Conservation (phyloP, 306 rosid species). For the Senna tora region DNA sequence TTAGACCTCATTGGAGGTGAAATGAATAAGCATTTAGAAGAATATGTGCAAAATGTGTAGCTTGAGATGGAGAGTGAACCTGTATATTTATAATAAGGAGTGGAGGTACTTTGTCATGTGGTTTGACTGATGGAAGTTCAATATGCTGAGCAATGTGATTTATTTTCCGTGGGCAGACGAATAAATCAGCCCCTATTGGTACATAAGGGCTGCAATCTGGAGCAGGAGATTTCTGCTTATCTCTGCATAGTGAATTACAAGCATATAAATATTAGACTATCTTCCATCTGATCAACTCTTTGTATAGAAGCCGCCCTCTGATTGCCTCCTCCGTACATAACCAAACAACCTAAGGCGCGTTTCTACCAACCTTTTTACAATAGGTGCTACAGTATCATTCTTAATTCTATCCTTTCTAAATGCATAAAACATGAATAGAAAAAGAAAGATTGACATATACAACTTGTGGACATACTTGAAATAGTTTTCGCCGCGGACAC, state of each 20-base stretch:
- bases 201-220: slow-evolving; percentile 58
- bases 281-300: too few relatives aligned
- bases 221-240: slow-evolving; percentile 68
- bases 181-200: slow-evolving; percentile 75
- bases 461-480: slow-evolving; percentile 56
- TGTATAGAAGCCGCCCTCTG: too few relatives aligned
- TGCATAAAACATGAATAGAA: not conserved
- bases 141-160: slow-evolving; percentile 73
- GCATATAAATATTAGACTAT: slow-evolving; percentile 18
- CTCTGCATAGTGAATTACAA: slow-evolving; percentile 46
- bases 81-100: slow-evolving; percentile 75
- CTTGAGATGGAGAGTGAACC: slow-evolving; percentile 41
- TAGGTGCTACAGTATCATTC: too few relatives aligned
- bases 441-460: not conserved
- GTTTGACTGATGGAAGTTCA: slow-evolving; percentile 65
- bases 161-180: slow-evolving; percentile 58
- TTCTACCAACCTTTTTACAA: too few relatives aligned
- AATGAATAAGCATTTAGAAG: not conserved
- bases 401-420: too few relatives aligned
- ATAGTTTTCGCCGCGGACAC: slow-evolving; percentile 67
- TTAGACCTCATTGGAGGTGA: not conserved
- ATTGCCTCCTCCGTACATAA: too few relatives aligned
- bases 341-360: too few relatives aligned
- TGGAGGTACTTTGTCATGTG: slow-evolving; percentile 63
- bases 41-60: not conserved